Base-by-base conservation (phyloP, 495 filamentous ascomycete genomes). In the Chaetomium tenue region DNA sequence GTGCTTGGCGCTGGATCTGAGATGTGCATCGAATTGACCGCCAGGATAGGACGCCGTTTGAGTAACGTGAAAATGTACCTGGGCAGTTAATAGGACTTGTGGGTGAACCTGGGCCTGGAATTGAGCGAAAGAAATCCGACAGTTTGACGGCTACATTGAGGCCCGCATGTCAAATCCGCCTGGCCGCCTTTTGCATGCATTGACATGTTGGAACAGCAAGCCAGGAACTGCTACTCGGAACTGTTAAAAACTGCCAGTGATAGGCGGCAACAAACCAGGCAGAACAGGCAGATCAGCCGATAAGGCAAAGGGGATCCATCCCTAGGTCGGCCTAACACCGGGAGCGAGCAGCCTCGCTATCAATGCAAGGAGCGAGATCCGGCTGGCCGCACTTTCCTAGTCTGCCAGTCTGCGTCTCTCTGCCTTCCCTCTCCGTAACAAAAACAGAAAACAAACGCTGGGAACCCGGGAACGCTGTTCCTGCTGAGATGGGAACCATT, bases 1-100 rank as follows among this genome's bases (percentile, higher is more conserved):
- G 33, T 53, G 46, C 28, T 61, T 52, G 58, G 44, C 46, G 30
- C 2, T 11, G 59, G 58, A 47, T 51, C 42, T 60, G n/a, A 60
- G 42, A 50, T 50, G 20, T 50, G 44, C 16, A 22, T 46, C 22
- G 46, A 51, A 52, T 26, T 52, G 47, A 51, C 30, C 30, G 58
- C 58, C 20, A n/a, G 26, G 44, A 60, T 30, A 30, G 6, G 8
- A 28, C n/a, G 20, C 26, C 22, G 46, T 50, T 42, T 48, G 42
- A 44, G 57, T 18, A 58, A 44, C 54, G 40, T 28, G 53, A 25
- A 30, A 30, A 6, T 3, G 6, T 3, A 30, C 28, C 28, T 30
- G 28, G 28, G 2, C 28, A n/a, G n/a, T n/a, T n/a, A n/a, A n/a
- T n/a, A n/a, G n/a, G n/a, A n/a, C n/a, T n/a, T n/a, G n/a, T n/a